phyloP scores from a whole-genome alignment of 345 rosid species.

The Murraya paniculata region DNA sequence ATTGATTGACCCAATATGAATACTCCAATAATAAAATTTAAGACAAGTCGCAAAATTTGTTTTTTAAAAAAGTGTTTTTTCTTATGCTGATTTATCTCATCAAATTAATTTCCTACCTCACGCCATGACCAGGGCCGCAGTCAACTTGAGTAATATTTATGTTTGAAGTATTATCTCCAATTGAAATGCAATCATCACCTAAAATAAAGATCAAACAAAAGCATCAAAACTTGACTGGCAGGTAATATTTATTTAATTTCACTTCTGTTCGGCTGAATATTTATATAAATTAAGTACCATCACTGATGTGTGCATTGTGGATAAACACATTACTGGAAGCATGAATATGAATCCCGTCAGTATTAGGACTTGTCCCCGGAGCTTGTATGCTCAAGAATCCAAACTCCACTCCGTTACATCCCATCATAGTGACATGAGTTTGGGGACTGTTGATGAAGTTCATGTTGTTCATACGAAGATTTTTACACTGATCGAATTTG shows the following conservation, averaged over 20 bases:
- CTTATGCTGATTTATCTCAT: too few species aligned
- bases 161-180: neutral
- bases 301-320: neutral
- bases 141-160: neutral
- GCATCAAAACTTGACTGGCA: too few species aligned
- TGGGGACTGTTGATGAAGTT: neutral
- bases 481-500: neutral
- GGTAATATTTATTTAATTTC: too few species aligned
- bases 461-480: neutral
- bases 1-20: too few species aligned
- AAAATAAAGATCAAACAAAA: too few species aligned
- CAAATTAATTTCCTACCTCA: neutral
- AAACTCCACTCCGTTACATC: neutral
- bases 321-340: neutral
- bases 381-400: neutral
- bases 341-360: neutral
- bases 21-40: too few species aligned
- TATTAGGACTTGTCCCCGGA: neutral
- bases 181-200: neutral
- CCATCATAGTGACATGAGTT: neutral
- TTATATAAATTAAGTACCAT: neutral
- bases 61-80: too few species aligned
- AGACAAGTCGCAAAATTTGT: too few species aligned
- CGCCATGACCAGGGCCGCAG: neutral
- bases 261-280: too few species aligned